These are phyloP conservation scores for Phyllosticta capitalensis DNA, from an alignment of 2,329 filamentous ascomycete species.

Conservation along the genomic window DNA sequence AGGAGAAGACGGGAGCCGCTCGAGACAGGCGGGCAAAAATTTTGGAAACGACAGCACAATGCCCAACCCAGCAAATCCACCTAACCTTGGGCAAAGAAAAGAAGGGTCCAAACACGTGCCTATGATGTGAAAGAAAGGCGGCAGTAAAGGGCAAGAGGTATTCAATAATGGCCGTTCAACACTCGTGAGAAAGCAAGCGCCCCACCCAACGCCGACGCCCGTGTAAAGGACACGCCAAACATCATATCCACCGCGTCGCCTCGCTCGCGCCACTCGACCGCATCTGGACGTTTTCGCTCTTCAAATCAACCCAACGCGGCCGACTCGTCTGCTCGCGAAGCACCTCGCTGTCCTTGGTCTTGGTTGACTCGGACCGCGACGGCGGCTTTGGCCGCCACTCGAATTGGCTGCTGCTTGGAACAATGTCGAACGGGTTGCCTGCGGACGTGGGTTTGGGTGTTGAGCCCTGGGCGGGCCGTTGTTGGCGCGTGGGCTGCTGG, in stretches of 20 bases:
- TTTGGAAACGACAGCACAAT: too few relatives aligned
- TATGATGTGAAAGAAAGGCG: background rate
- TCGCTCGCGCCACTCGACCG: background rate
- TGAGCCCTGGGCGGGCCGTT: background rate
- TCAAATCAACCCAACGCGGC: background rate
- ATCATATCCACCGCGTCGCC: background rate
- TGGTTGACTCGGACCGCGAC: background rate
- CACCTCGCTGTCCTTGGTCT: background rate
- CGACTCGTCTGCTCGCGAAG: background rate
- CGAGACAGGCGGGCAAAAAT: too few relatives aligned
- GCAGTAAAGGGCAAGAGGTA: background rate
- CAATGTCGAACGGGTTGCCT: background rate
- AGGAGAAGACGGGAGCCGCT: too few relatives aligned
- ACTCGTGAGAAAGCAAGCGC: background rate
- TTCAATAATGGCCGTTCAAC: background rate
- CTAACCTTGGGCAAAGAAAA: too few relatives aligned
- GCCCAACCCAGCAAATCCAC: too few relatives aligned
- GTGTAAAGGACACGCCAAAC: background rate
- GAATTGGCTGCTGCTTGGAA: background rate
- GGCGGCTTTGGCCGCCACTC: background rate
- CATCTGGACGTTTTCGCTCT: background rate
- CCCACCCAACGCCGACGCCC: background rate
- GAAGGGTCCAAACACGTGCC: too few relatives aligned
- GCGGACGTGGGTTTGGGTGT: background rate
- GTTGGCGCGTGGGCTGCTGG: background rate